These are phyloP conservation scores for Fistulifera pelliculosa DNA, from an alignment of 108 stramenopile genomes.

Conservation along the genomic window DNA sequence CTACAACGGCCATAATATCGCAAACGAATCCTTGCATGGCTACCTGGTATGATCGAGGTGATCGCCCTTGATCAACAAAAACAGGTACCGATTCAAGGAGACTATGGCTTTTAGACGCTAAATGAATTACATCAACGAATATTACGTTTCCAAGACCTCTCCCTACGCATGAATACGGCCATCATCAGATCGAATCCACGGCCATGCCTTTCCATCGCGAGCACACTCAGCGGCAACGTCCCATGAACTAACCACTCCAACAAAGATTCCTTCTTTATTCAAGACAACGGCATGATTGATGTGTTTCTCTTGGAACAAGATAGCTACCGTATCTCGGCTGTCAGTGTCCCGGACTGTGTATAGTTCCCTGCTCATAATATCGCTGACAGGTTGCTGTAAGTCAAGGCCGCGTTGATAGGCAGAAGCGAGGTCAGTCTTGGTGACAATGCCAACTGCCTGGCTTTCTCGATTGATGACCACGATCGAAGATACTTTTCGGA, in stretches of 20 bases:
- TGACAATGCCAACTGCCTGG: constrained; percentile 34
- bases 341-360: constrained; percentile 8
- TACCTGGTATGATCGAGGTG: too few relatives aligned
- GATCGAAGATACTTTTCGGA: constrained; percentile 30
- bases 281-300: constrained; percentile 49
- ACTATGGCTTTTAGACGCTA: too few relatives aligned
- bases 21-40: too few relatives aligned
- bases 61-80: too few relatives aligned
- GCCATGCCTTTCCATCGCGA: constrained; percentile 47
- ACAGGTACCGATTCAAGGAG: too few relatives aligned
- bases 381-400: constrained; percentile 20
- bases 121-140: too few relatives aligned
- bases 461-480: constrained; percentile 24
- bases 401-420: constrained; percentile 25
- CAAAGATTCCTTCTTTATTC: constrained; percentile 25
- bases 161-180: background rate
- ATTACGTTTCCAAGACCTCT: too few relatives aligned
- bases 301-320: constrained; percentile 31
- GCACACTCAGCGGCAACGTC: constrained; percentile 54
- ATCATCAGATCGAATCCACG: constrained; percentile 16
- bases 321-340: constrained; percentile 33
- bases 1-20: too few relatives aligned
- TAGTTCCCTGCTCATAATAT: constrained; percentile 35
- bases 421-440: constrained; percentile 49
- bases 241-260: constrained; percentile 39